Evolutionary conservation across 2,329 filamentous ascomycete genomes (phyloP).

Genomic region (Tolypocladium endophyticum): DNA sequence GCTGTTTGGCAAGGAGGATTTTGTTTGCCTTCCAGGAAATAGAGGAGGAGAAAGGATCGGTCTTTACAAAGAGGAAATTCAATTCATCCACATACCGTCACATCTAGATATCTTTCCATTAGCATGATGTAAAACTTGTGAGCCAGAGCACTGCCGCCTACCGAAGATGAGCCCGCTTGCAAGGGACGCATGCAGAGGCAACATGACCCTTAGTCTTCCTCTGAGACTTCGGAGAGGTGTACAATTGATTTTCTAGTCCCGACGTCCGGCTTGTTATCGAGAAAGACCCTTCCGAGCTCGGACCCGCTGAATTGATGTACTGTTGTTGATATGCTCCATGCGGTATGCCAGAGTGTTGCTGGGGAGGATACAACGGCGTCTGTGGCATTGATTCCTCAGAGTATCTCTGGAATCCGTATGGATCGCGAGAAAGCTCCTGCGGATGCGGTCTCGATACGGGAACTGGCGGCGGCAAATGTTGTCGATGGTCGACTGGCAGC

Average conservation of each 20-base stretch:
- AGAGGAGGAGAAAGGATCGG: not conserved
- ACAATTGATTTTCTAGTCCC: slow-evolving; percentile 33
- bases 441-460: slow-evolving; percentile 16
- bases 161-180: slow-evolving; percentile 73
- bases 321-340: slow-evolving; percentile 5
- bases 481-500: slow-evolving; percentile 11
- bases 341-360: slow-evolving; percentile 5
- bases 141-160: slow-evolving; percentile 20
- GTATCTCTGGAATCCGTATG: slow-evolving; percentile 14
- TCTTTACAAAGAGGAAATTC: not conserved
- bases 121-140: not conserved
- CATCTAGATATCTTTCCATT: slow-evolving; percentile 31
- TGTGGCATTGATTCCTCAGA: slow-evolving; percentile 12
- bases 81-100: slow-evolving; percentile 44
- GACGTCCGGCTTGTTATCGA: slow-evolving; percentile 19
- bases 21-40: not conserved
- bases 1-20: not conserved
- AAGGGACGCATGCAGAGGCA: slow-evolving; percentile 75
- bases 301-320: slow-evolving; percentile 11
- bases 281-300: slow-evolving; percentile 10
- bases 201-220: slow-evolving; percentile 72
- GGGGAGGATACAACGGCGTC: slow-evolving; percentile 14
- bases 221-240: slow-evolving; percentile 48
- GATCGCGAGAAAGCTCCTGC: slow-evolving; percentile 12
- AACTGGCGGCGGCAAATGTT: slow-evolving; percentile 12